phyloP scores from a whole-genome alignment of 225 moss, liverwort and hornwort genomes.

The Straminergon stramineum region DNA sequence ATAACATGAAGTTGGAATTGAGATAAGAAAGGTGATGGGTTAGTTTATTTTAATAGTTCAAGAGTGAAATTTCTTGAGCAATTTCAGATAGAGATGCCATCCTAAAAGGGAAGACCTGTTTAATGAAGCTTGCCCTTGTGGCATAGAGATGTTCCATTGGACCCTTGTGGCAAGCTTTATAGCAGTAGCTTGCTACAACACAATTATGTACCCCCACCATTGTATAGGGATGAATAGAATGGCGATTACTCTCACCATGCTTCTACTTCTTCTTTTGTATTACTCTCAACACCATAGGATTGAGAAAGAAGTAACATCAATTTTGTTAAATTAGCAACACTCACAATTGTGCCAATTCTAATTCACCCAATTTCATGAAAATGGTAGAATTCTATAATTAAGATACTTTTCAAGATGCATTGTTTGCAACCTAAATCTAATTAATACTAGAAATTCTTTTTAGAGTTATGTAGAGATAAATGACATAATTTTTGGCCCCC shows the following conservation, averaged over 20 bases:
- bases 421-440: too few species aligned
- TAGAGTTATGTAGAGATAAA: too few species aligned
- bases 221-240: not conserved
- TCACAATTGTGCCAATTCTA: too few species aligned
- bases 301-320: not conserved
- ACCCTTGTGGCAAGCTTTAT: not conserved
- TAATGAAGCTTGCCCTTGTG: too few species aligned
- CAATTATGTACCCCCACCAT: not conserved
- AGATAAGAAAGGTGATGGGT: not conserved
- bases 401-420: too few species aligned
- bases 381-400: not conserved
- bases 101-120: too few species aligned
- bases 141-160: not conserved
- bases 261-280: not conserved
- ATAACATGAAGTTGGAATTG: rapidly evolving
- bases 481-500: too few species aligned
- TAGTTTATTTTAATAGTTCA: not conserved
- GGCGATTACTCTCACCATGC: not conserved
- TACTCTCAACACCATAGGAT: not conserved
- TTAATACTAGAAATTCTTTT: too few species aligned
- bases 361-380: not conserved
- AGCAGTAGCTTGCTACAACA: not conserved
- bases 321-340: too few species aligned
- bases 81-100: not conserved
- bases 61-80: slow-evolving; percentile 1